phyloP scores from a whole-genome alignment of 2,329 filamentous ascomycete genomes.

The Venturia oleaginea region DNA sequence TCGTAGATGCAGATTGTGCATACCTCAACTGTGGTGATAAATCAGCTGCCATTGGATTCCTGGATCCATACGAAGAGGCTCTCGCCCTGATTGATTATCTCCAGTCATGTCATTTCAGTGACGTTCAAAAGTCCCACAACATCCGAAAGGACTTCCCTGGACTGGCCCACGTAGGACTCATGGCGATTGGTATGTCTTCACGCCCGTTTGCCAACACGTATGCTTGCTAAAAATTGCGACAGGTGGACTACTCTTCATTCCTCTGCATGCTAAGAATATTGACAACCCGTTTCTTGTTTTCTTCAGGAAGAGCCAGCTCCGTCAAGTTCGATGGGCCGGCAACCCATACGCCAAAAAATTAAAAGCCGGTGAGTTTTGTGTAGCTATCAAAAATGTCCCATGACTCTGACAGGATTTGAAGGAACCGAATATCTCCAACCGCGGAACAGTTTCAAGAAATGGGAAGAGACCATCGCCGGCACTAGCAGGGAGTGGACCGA shows the following conservation, averaged over 20 bases:
- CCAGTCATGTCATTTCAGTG: not conserved
- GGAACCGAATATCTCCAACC: not conserved
- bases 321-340: not conserved
- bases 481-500: not conserved
- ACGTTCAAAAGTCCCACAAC: not conserved
- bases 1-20: not conserved
- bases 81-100: not conserved
- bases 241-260: not conserved
- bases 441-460: conserved; percentile 7
- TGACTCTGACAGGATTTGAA: not conserved
- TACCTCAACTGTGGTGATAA: not conserved
- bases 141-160: not conserved
- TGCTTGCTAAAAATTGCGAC: not conserved
- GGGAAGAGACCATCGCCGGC: conserved; percentile 5
- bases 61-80: not conserved
- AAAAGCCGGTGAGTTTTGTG: not conserved
- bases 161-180: not conserved
- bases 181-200: not conserved
- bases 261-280: not conserved
- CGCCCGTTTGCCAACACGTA: not conserved
- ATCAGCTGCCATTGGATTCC: not conserved
- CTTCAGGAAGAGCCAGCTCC: not conserved
- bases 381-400: not conserved
- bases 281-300: not conserved
- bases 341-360: conserved; percentile 1